Base-by-base conservation (phyloP, 2,329 filamentous ascomycete genomes). In the Scytalidium lignicola region DNA sequence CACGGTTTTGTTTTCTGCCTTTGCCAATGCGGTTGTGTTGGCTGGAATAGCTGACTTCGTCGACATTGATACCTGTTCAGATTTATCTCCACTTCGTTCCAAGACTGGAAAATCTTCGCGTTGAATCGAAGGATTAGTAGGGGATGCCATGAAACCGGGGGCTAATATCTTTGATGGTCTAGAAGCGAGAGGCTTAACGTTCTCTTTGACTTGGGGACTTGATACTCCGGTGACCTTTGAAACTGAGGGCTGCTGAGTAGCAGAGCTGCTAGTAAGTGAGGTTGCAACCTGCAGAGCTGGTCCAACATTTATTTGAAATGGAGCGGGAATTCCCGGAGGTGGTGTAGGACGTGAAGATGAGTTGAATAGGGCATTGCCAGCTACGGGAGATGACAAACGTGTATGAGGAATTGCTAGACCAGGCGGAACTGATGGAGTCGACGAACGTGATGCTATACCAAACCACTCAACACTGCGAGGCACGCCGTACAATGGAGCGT, bases 21-120 rank as follows among this genome's bases (percentile, higher is more conserved):
- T 29, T 39, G 48, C n/a, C 13, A 48, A 37, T n/a, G 43, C 15
- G 8, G 23, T 41, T 29, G 41, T 47, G 15, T 54, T 55, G 17
- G 43, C 29, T 13, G 51, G 22, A n/a, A 40, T 47, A 19, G 42
- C 41, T 20, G 50, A 13, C 26, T 56, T 62, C 41, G 49, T 13
- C 15, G 50, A 18, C 6, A 47, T 21, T 19, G 51, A 51, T 18
- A 55, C 51, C 43, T 45, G 15, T 18, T 48, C 28, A 21, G 43
- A 44, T 43, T 60, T 65, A 1, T 13, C 43, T 43, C 60, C 62
- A 32, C 70, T 67, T 41, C 65, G 63, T 8, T 77, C 72, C 5
- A 85, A 67, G 2, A 79, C 75, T 10, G 82, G 82, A 56, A 84
- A 85, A 55, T 85, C 81, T 56, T 84, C 80, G 20, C 82, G 78